phyloP scores from a whole-genome alignment of 116 monocot species.

The Thalassia testudinum region DNA sequence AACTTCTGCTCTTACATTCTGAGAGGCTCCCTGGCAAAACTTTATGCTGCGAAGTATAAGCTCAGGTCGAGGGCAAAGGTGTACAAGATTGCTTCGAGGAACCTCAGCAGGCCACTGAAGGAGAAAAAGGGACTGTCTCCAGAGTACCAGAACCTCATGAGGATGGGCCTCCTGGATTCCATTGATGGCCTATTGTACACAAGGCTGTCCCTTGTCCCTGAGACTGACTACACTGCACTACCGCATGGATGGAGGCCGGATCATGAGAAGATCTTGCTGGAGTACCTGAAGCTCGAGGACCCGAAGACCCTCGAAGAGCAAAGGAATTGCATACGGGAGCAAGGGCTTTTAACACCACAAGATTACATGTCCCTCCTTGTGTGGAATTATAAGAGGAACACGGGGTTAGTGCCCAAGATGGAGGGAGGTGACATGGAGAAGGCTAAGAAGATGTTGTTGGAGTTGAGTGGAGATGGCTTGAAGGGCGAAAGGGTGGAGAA shows the following conservation, averaged over 20 bases:
- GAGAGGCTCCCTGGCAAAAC: slow-evolving; percentile 82
- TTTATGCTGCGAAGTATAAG: slow-evolving; percentile 98
- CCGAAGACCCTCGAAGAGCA: slow-evolving; percentile 46
- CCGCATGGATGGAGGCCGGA: slow-evolving; percentile 75
- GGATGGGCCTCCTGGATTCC: slow-evolving; percentile 88
- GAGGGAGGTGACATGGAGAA: slow-evolving; percentile 3
- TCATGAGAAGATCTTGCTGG: slow-evolving; percentile 75
- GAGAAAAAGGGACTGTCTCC: slow-evolving; percentile 93
- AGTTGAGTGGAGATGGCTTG: slow-evolving; percentile 1
- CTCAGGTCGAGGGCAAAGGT: slow-evolving; percentile 93
- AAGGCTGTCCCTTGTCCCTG: slow-evolving; percentile 81
- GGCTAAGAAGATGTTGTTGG: too few species aligned
- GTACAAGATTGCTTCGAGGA: slow-evolving; percentile 92
- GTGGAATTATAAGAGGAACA: slow-evolving; percentile 92
- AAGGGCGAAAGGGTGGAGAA: neutral
- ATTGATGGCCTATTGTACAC: slow-evolving; percentile 89
- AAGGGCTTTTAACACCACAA: slow-evolving; percentile 82
- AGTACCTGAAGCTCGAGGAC: slow-evolving; percentile 66
- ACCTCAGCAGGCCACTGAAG: slow-evolving; percentile 77
- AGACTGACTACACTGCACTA: slow-evolving; percentile 86
- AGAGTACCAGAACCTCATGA: slow-evolving; percentile 76
- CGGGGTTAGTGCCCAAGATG: slow-evolving; percentile 9
- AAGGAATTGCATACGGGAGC: slow-evolving; percentile 35
- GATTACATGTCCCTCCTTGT: slow-evolving; percentile 86
- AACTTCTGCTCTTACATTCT: slow-evolving; percentile 94